A percentile compares a stretch with the other conserved stretches of the same genome.
phyloP scores from a whole-genome alignment of 176 grass and related monocot species.

The Zizania latifolia region DNA sequence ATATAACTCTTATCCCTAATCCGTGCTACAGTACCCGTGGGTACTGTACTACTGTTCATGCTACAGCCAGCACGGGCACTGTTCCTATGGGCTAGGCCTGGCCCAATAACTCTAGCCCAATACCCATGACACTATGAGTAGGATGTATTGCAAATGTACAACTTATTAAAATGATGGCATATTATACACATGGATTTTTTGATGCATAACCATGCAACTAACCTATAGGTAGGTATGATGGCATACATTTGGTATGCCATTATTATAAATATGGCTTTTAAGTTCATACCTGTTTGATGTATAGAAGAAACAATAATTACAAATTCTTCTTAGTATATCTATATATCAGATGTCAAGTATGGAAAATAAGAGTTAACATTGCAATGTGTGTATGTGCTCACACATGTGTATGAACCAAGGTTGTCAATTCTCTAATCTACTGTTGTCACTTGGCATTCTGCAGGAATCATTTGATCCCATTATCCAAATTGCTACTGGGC shows the following conservation, averaged over 20 bases:
- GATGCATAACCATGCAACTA: not conserved
- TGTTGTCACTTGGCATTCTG: slow-evolving; percentile 15
- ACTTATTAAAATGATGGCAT: not conserved
- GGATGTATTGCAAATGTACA: not conserved
- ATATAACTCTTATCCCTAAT: no score
- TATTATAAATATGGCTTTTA: not conserved
- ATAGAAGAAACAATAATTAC: not conserved
- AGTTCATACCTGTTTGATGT: not conserved
- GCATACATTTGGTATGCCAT: not conserved
- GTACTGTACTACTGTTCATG: no score
- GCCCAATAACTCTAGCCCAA: no score
- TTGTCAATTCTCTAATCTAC: not conserved
- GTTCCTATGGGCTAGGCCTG: no score
- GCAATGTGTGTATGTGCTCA: not conserved
- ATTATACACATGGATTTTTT: not conserved
- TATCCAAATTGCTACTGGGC: slow-evolving; percentile 58
- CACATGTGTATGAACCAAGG: not conserved
- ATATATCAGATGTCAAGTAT: not conserved
- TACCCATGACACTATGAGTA: not conserved
- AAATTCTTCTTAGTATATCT: not conserved
- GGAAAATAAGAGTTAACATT: not conserved
- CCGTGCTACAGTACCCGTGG: no score
- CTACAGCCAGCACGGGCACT: no score
- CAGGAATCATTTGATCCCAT: slow-evolving; percentile 96
- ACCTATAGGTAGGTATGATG: not conserved